Evolutionary conservation across 371 early-diverging fungal genomes (phyloP), one percentile per base, ranked within the genome.

Genomic region (Coemansia linderi): DNA sequence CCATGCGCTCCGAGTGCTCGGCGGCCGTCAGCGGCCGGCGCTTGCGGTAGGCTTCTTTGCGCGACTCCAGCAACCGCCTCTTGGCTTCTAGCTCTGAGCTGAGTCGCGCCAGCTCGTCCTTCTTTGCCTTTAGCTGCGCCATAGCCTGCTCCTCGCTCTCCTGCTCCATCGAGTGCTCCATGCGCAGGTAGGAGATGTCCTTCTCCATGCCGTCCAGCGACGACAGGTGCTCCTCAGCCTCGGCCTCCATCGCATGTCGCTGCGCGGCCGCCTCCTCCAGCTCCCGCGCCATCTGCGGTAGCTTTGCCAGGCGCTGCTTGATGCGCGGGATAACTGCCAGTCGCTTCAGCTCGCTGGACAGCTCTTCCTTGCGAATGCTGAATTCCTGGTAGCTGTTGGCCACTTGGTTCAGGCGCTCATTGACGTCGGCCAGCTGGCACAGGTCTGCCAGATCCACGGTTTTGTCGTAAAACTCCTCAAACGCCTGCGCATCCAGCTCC

Each of bases 401-500:
- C 36, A 80, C 54, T 33, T 81, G 75, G 66, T 81, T 81, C 33
- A 81, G 61, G 36, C 81, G 46, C 61, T 81, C 81, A 50, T 80
- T 81, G 60, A 81, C 81, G 33, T 72, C 81, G 6, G 73, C 66
- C n/a, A 81, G 65, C 46, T 72, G 81, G 39, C 81, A 81, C 17
- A 81, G 59, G 66, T 81, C 81, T 0, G 81, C 81, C 39, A 81
- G 64, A 19, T 81, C 81, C 0, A 81, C 81, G 0, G 81, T 80
- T 38, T 73, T 81, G 62, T 81, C 76, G 68, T 81, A 81, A 29
- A 81, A 81, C 58, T 80, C 75, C n/a, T 81, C 81, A 17, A 81
- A 80, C 17, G 80, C 81, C 61, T 68, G 73, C 24, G 72, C 41
- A 43, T 81, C 81, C 61, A 74, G 58, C 43, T 74, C 75, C 43